Percentiles rank a stretch among this genome's conserved stretches.
phyloP scores from a whole-genome alignment of 1,139 yeast genomes.

The Pneumocystis oryctolagi region DNA sequence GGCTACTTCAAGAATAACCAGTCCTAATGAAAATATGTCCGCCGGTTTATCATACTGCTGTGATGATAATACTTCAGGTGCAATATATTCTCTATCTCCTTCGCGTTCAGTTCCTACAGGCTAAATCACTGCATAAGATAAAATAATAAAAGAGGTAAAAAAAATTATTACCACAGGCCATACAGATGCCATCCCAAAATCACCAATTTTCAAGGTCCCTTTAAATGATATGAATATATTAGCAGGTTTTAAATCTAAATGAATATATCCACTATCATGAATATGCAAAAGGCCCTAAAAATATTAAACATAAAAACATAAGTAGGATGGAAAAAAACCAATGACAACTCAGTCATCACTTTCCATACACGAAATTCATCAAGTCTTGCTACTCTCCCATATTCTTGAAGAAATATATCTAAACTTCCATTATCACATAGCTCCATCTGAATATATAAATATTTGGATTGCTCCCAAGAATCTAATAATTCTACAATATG shows the following conservation, averaged over 20 bases:
- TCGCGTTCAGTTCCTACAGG: conserved; percentile 58
- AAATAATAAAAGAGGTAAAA: conserved; percentile 25
- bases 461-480: conserved; percentile 69
- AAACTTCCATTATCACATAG: conserved; percentile 89
- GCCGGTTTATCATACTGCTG: conserved; percentile 84
- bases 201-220: conserved; percentile 77
- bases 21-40: conserved; percentile 82
- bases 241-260: conserved; percentile 86
- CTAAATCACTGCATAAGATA: conserved; percentile 18
- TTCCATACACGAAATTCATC: conserved; percentile 99
- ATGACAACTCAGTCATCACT: conserved; percentile 28
- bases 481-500: conserved; percentile 65
- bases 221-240: conserved; percentile 88
- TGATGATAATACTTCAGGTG: conserved; percentile 80
- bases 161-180: conserved; percentile 36
- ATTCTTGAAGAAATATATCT: conserved; percentile 63
- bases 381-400: conserved; percentile 55
- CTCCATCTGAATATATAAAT: conserved; percentile 84
- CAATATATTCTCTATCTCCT: conserved; percentile 94
- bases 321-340: conserved; percentile 15
- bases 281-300: conserved; percentile 57
- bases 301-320: neutral
- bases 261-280: conserved; percentile 62
- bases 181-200: conserved; percentile 61
- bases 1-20: conserved; percentile 86